Conservation (phyloP, 108 stramenopile genomes). For the Pseudonitzschia delicatissima region DNA sequence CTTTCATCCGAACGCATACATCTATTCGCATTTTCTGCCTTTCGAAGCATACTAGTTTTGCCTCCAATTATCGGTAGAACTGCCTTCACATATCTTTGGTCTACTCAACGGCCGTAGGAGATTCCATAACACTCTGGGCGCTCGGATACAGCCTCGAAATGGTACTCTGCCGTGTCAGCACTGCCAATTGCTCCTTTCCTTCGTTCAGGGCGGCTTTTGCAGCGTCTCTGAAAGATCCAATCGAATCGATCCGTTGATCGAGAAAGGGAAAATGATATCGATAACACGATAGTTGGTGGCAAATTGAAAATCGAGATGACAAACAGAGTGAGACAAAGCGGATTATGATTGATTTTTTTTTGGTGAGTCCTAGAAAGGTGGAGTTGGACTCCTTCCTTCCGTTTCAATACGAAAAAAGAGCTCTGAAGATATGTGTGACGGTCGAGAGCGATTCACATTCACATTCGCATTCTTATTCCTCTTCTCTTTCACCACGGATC, state of each 20-base stretch:
- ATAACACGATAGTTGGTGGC: neutral
- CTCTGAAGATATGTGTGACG: neutral
- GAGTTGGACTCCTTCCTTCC: neutral
- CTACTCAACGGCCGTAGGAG: neutral
- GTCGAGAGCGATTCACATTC: no score
- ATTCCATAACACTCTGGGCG: slow-evolving; percentile 79
- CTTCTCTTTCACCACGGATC: no score
- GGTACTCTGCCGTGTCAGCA: slow-evolving; percentile 62
- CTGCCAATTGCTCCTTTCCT: slow-evolving; percentile 62
- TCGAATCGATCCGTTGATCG: no score
- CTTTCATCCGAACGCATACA: no score
- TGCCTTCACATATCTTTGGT: no score
- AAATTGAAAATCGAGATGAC: neutral
- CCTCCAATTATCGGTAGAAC: no score
- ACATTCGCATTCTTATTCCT: no score
- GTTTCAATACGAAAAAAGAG: slow-evolving; percentile 1
- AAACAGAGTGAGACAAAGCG: no score
- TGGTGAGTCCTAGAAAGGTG: no score
- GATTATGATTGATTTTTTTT: no score
- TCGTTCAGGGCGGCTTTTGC: slow-evolving; percentile 45
- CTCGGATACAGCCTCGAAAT: slow-evolving; percentile 73
- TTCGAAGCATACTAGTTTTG: no score
- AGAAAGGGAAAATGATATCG: neutral
- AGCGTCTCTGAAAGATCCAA: slow-evolving; percentile 43
- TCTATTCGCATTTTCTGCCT: no score